These are phyloP conservation scores for Nicotiana noctiflora DNA, from an alignment of 257 asterid species.

Conservation along the genomic window DNA sequence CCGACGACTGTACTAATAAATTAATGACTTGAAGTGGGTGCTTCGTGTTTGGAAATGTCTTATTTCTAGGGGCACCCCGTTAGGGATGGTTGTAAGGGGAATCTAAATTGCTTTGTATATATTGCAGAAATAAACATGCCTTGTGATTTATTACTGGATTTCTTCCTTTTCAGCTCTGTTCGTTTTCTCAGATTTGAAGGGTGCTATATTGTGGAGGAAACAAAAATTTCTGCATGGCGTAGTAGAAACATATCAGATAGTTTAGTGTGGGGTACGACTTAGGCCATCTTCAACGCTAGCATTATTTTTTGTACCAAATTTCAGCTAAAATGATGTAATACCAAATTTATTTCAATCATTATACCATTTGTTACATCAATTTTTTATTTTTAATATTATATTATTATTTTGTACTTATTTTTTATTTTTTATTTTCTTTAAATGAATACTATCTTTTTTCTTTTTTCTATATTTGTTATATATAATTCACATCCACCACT, in stretches of 20 bases:
- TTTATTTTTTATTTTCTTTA: no score
- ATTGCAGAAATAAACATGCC: neutral
- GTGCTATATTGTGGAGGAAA: neutral
- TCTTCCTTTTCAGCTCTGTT: neutral
- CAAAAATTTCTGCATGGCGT: neutral
- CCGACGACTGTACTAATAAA: constrained; percentile 2
- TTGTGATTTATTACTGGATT: neutral
- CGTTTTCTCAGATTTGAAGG: neutral
- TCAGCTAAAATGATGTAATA: no score
- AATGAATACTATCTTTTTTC: no score
- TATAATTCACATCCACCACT: no score
- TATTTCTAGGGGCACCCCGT: neutral
- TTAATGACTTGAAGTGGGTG: neutral
- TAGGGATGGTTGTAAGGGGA: neutral
- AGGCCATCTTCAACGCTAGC: no score
- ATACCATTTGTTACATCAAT: no score
- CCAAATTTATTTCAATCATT: no score
- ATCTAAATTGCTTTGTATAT: neutral
- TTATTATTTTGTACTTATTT: no score
- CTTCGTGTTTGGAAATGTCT: constrained; percentile 5
- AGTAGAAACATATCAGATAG: neutral
- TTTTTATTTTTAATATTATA: no score
- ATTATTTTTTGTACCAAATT: no score
- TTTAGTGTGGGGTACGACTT: neutral
- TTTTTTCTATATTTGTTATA: no score